Base-by-base conservation (phyloP, 306 rosid genomes). In the Pachyrhizus erosus region DNA sequence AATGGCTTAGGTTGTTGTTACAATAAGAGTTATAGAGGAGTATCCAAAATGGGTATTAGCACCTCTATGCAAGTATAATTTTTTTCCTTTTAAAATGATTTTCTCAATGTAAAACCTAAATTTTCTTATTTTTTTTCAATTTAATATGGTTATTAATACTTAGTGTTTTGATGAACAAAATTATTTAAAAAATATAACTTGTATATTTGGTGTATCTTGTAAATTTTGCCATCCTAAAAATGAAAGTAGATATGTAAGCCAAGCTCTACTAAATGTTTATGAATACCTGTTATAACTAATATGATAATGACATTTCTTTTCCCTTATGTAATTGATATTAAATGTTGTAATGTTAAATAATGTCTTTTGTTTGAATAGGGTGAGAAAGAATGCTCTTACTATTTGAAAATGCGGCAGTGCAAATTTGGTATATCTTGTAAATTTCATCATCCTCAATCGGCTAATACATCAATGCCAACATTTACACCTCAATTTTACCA, bases 401-500 rank as follows among this genome's bases (percentile, higher is more conserved):
- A 92, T 94, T 94, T 94, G 92, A 92, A 94, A 91, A 92, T 92
- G 92, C 97, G 97, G 98, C 98, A 87, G 69, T 94, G 97, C 96
- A 94, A 94, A 87, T 94, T 94, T 87, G 98, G 97, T 78, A 15
- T 87, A 85, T 91, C 98, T 66, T 94, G 98, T 94, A 94, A 92
- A 94, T 94, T 91, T 91, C 93, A 92, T 80, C 97, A 94, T 87
- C 98, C 98, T 73, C 95, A 90, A 78, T 91, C 90, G 51, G 94
- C 90, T 81, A 94, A 90, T 69, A 70, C 91, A 37, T 86, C 98
- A 52, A 60, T 87, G 85, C 87, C 97, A 18, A 84, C 87, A 11
- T 91, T 97, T 88, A 96, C 96, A 85, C 96, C 95, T 82, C 98
- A 94, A 46, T 94, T 91, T 94, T 94, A 91, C 92, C 93, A 89